These are phyloP conservation scores for Pseudozyma hubeiensis DNA, from an alignment of 1,284 basidiomycete genomes.

Conservation along the genomic window DNA sequence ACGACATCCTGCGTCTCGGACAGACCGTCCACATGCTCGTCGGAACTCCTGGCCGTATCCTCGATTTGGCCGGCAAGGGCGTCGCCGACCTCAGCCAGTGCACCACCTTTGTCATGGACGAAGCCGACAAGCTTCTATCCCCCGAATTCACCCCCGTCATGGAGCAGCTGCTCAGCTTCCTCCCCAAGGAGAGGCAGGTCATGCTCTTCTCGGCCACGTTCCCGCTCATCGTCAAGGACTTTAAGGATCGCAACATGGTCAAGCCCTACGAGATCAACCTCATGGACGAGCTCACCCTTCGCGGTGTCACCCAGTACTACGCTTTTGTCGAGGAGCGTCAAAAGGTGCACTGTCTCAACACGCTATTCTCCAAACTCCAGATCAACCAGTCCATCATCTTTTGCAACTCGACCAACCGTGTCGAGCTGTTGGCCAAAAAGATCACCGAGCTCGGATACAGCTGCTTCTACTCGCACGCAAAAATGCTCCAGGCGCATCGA, in stretches of 20 bases:
- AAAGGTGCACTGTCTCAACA: slow-evolving; percentile 99
- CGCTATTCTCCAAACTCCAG: slow-evolving; percentile 96
- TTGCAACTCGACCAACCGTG: slow-evolving; percentile 99
- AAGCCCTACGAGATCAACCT: slow-evolving; percentile 98
- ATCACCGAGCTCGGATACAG: slow-evolving; percentile 99
- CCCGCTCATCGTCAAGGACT: slow-evolving; percentile 98
- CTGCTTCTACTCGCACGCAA: slow-evolving; percentile 99
- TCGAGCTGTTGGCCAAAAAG: slow-evolving; percentile 98
- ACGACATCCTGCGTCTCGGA: slow-evolving; percentile 88
- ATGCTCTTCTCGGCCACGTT: slow-evolving; percentile 99
- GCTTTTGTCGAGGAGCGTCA: slow-evolving; percentile 98
- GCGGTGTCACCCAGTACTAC: slow-evolving; percentile 99
- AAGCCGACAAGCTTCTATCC: slow-evolving; percentile 96
- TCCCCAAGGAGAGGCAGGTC: slow-evolving; percentile 89
- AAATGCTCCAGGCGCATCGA: slow-evolving; percentile 98
- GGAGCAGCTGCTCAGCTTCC: slow-evolving; percentile 89
- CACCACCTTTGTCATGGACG: slow-evolving; percentile 85
- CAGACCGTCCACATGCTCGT: slow-evolving; percentile 95
- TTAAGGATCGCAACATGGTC: slow-evolving; percentile 99
- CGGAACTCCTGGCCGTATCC: slow-evolving; percentile 94
- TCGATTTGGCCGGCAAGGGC: slow-evolving; percentile 92
- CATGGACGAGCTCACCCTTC: slow-evolving; percentile 98
- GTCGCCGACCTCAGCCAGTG: slow-evolving; percentile 95
- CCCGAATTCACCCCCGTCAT: slow-evolving; percentile 99
- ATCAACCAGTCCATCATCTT: slow-evolving; percentile 99